Base-by-base conservation (phyloP, 352 stramenopile species). In the Phytophthora melonis region DNA sequence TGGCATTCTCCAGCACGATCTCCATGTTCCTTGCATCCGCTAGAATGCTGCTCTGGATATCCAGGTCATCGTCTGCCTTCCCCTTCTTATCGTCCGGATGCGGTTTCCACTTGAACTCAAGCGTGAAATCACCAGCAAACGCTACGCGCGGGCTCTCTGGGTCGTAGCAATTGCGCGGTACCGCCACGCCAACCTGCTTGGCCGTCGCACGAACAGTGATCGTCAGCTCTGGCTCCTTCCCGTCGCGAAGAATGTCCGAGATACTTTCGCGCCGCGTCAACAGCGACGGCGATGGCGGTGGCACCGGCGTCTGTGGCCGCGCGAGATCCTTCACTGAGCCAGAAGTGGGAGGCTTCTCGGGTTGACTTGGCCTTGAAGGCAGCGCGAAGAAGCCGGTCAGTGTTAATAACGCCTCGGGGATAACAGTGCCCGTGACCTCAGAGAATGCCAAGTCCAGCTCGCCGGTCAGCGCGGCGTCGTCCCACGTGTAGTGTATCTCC, bases 1-100 rank as follows among this genome's bases (percentile, higher is more conserved):
- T 86, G 3, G 85, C 84, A 64, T 94, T 90, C 25, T 87, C 76
- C 2, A 92, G 66, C 18, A 89, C 74, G 13, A 94, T 65, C 58
- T 94, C 83, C 65, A 94, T 90, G 16, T 81, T 82, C 11, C 61
- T 77, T n/a, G 82, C 87, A 45, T 94, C 81, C 14, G 86, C 68
- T 18, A 88, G 41, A 5, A 94, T 63, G 36, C 82, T 94, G 64
- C 85, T 92, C 53, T 94, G 87, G 52, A 94, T 91, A 54, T 92
- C 82, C 10, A 94, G 70, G 36, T 90, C 85, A 7, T 75, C 74
- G 3, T 68, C 65, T 1, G 13, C 6, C 18, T 63, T 81, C 18
- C 50, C 61, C 21, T 71, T 61, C 23, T 71, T 68, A 8, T 25
- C 45, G 18, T 75, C 43, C 5, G 57, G 69, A 10, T 66, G 63